Base-by-base conservation (phyloP, 208 protist genomes). In the Angomonas deanei region DNA sequence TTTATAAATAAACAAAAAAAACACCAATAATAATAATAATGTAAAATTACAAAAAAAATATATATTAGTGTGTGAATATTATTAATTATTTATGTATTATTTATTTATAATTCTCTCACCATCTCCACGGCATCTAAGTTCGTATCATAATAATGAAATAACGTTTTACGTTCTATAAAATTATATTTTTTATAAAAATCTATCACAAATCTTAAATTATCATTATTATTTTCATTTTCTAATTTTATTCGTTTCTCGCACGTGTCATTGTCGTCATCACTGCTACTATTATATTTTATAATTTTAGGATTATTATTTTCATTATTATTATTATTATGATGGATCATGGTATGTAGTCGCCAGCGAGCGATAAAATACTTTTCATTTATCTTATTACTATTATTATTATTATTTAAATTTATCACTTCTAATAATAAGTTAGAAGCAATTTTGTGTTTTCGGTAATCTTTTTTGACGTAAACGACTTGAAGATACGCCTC, bases 81-180 rank as follows among this genome's bases (percentile, higher is more conserved):
- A 56, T 30, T 10, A 42, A 42, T 42, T 42, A 42, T 42, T 13
- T 63, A 3, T 52, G 17, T 19, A 31, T 27, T 3, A 17, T 49
- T 26, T 31, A 39, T 48, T 11, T 0, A 11, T 32, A 62, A 67
- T 28, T 30, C 30, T 42, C 59, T 73, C 39, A 92, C 68, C 61
- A 92, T 80, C 65, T 93, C 86, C 63, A 90, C 78, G 1, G 74
- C 86, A 42, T 93, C 83, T 10, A 66, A 59, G 39, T 49, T 36
- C 0, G 63, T 61, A 32, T 39, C 76, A 54, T 93, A 93, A 66
- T 93, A 93, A 15, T 61, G 42, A 8, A 69, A 72, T 2, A 88
- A 58, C 42, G 78, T 61, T 6, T 76, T 59, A 8, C 86, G 71
- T 39, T 78, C 68, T 17, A 19, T 39, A 49, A 93, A 93, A 10